phyloP scores from a whole-genome alignment of 2,329 filamentous ascomycete species.

The Emmonsiellopsis sp. region DNA sequence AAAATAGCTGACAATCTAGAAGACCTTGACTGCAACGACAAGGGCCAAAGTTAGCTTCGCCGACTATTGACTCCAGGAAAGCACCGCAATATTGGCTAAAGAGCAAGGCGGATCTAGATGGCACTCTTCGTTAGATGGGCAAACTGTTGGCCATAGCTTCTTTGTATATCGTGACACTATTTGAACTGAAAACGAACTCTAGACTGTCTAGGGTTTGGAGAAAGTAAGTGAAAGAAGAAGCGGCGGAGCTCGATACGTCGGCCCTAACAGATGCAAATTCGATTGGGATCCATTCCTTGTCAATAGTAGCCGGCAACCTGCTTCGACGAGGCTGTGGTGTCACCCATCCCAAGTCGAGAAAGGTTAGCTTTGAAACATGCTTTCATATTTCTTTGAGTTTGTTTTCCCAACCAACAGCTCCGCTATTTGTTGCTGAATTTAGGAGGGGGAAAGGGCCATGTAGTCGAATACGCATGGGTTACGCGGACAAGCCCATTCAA shows the following conservation, averaged over 20 bases:
- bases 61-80: no score
- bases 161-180: neutral
- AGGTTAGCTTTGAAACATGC: neutral
- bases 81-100: no score
- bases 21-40: neutral
- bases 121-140: neutral
- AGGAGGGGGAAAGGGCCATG: neutral
- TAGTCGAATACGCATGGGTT: neutral
- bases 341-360: neutral
- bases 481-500: neutral
- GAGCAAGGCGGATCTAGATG: neutral
- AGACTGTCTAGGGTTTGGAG: neutral
- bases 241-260: neutral
- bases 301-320: neutral
- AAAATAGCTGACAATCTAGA: neutral
- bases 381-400: neutral
- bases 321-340: neutral
- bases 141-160: slow-evolving; percentile 2
- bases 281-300: neutral
- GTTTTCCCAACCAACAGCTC: neutral
- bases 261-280: neutral
- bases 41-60: neutral
- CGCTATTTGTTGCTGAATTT: neutral
- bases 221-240: neutral
- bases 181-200: neutral